These are phyloP conservation scores for Pleurotus cornucopiae DNA, from an alignment of 768 basidiomycete species.

Conservation along the genomic window DNA sequence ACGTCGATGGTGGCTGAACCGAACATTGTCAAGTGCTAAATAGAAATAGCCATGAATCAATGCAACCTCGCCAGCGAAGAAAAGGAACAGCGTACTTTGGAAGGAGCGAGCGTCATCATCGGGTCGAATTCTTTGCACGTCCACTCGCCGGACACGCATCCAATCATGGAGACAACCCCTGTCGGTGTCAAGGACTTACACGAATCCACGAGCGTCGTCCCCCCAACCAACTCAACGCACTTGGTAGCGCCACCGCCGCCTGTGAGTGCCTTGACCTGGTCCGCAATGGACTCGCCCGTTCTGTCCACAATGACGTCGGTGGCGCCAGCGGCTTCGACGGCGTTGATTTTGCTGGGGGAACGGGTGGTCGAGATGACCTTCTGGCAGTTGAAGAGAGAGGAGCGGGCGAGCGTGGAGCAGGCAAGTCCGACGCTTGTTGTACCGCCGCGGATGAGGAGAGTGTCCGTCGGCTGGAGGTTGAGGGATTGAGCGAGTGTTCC, in stretches of 20 bases:
- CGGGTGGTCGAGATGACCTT: constrained; percentile 20
- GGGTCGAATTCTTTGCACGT: constrained; percentile 18
- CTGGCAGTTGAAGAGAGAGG: constrained; percentile 15
- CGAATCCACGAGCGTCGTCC: constrained; percentile 14
- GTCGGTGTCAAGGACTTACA: constrained; percentile 12
- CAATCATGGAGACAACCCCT: constrained; percentile 16
- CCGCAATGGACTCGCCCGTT: constrained; percentile 12
- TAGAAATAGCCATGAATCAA: neutral
- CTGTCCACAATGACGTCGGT: constrained; percentile 18
- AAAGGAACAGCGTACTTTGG: constrained; percentile 12
- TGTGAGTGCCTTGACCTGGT: constrained; percentile 16
- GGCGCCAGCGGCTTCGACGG: constrained; percentile 14
- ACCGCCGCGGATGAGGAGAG: constrained; percentile 20
- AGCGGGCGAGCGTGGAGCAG: constrained; percentile 16
- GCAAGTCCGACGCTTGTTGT: constrained; percentile 21
- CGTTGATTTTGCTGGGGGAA: constrained; percentile 11
- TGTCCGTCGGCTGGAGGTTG: constrained; percentile 14
- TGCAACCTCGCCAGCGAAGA: neutral
- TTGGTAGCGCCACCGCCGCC: constrained; percentile 16
- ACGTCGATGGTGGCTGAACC: constrained; percentile 14
- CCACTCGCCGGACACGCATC: constrained; percentile 17
- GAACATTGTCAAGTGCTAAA: constrained; percentile 19
- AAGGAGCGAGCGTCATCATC: constrained; percentile 14
- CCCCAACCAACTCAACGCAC: constrained; percentile 20
- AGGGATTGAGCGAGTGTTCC: constrained; percentile 13